Evolutionary conservation across 2,329 filamentous ascomycete species (phyloP).

Genomic region (Salinomyces thailandicus): DNA sequence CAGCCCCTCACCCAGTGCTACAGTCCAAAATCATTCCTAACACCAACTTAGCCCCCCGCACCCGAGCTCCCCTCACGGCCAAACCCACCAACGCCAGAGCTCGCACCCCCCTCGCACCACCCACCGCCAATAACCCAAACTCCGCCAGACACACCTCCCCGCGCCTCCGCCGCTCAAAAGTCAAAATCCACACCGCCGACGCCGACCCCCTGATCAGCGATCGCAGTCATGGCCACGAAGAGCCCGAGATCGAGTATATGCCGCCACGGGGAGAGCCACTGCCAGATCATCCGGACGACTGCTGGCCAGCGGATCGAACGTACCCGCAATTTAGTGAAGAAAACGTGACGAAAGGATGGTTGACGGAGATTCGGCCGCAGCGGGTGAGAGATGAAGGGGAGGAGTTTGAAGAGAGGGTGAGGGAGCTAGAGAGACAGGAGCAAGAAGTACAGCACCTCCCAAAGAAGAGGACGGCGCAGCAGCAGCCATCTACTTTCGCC

Average conservation of each 20-base stretch:
- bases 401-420: slow-evolving; percentile 13
- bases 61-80: slow-evolving; percentile 73
- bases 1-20: background rate
- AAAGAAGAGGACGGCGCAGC: slow-evolving; percentile 6
- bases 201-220: slow-evolving; percentile 23
- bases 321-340: slow-evolving; percentile 36
- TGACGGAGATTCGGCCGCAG: too few species aligned
- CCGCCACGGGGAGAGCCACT: slow-evolving; percentile 55
- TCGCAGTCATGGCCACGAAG: slow-evolving; percentile 40
- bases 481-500: slow-evolving; percentile 40
- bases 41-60: slow-evolving; percentile 46
- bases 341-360: slow-evolving; percentile 44
- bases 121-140: slow-evolving; percentile 40
- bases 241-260: slow-evolving; percentile 81
- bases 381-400: too few species aligned
- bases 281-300: slow-evolving; percentile 25
- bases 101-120: slow-evolving; percentile 44
- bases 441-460: slow-evolving; percentile 9
- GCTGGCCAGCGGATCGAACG: slow-evolving; percentile 17
- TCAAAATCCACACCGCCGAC: slow-evolving; percentile 55
- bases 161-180: slow-evolving; percentile 43
- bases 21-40: slow-evolving; percentile 4
- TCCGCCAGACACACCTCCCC: slow-evolving; percentile 45
- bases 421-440: slow-evolving; percentile 17
- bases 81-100: slow-evolving; percentile 96